Evolutionary conservation across 2,329 filamentous ascomycete genomes (phyloP).

Genomic region (Fusarium phyllophilum): DNA sequence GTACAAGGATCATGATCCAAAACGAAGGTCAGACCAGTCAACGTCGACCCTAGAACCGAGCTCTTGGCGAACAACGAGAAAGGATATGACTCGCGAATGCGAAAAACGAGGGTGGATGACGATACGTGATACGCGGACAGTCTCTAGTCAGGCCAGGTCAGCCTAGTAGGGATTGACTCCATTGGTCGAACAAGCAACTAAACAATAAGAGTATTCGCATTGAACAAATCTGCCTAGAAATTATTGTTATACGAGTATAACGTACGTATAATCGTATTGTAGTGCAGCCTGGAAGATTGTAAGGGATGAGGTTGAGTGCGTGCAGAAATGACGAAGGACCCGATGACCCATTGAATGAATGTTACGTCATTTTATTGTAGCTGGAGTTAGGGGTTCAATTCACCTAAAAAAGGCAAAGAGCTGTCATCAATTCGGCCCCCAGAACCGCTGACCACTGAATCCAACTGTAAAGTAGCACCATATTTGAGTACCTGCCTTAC

Average conservation of each 20-base stretch:
- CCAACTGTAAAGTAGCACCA: neutral
- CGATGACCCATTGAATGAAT: neutral
- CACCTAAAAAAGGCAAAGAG: slow-evolving; percentile 1
- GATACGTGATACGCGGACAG: slow-evolving; percentile 22
- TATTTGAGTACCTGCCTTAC: neutral
- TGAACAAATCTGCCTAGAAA: neutral
- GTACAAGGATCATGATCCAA: neutral
- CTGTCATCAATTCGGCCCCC: slow-evolving; percentile 13
- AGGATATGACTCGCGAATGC: slow-evolving; percentile 2
- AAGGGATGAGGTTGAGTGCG: neutral
- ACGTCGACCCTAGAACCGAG: neutral
- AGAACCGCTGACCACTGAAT: slow-evolving; percentile 4
- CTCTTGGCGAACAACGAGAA: slow-evolving; percentile 3
- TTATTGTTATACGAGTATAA: neutral
- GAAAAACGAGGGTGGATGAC: neutral
- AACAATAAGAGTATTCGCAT: neutral
- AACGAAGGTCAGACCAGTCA: neutral
- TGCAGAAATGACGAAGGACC: slow-evolving; percentile 28
- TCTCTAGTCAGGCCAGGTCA: neutral
- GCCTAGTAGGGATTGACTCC: neutral
- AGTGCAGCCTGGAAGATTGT: neutral
- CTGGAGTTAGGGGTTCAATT: slow-evolving; percentile 20
- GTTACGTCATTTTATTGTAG: slow-evolving; percentile 22
- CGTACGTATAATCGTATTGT: neutral
- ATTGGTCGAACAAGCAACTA: neutral